These are phyloP conservation scores for Cucurbita maxima DNA, from an alignment of 306 rosid species.

Conservation along the genomic window DNA sequence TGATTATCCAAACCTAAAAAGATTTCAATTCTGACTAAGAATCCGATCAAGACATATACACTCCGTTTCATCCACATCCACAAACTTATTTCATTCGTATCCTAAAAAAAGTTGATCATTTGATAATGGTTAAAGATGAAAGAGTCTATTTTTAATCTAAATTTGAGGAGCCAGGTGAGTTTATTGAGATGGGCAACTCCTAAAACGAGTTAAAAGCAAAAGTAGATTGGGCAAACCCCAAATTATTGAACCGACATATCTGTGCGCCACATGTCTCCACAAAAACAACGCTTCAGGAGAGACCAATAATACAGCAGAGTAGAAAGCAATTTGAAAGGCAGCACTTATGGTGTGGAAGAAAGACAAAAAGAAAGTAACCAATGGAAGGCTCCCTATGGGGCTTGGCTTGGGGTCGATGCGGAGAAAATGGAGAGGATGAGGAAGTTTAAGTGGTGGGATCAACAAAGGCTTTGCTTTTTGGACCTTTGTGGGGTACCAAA, in stretches of 20 bases:
- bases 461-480: neutral
- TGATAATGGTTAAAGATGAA: too few species aligned
- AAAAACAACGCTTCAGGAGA: neutral
- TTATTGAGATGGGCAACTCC: too few species aligned
- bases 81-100: too few species aligned
- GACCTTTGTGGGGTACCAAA: constrained; percentile 45
- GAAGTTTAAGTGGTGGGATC: constrained; percentile 9
- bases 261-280: neutral
- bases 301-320: neutral
- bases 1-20: too few species aligned
- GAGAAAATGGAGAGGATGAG: neutral
- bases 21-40: too few species aligned
- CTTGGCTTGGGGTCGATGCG: neutral
- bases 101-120: too few species aligned
- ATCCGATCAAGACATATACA: too few species aligned
- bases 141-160: too few species aligned
- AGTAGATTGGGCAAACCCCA: neutral
- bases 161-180: too few species aligned
- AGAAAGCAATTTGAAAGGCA: neutral
- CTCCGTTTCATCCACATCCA: too few species aligned
- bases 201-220: neutral
- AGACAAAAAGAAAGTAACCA: neutral
- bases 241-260: neutral
- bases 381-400: neutral
- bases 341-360: neutral